Base-by-base conservation (phyloP, 495 filamentous ascomycete genomes). In the Penicillium paradoxum region DNA sequence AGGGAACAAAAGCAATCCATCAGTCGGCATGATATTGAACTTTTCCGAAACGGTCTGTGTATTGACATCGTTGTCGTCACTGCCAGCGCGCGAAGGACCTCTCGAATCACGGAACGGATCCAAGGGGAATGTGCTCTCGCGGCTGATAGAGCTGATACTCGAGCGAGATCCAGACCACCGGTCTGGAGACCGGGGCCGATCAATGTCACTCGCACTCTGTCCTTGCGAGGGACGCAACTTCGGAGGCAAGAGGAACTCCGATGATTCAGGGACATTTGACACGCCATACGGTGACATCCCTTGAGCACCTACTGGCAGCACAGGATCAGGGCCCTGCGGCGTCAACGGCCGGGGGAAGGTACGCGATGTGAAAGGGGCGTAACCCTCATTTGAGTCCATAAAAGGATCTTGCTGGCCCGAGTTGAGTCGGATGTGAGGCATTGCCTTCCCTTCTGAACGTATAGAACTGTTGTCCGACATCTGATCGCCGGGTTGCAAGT, bases 41-140 rank as follows among this genome's bases (percentile, higher is more conserved):
- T 90, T 90, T 55, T 88, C 84, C 11, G 83, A 83, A 2, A 89
- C 87, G 4, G 87, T 89, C 66, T 90, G 86, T 4, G 85, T 89
- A 58, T 87, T 89, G 25, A 89, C 67, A 56, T 82, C 72, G 25
- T 85, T 77, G 18, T 86, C 83, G 36, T 87, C 83, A 56, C 83
- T 86, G 0, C 75, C 82, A 6, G 79, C 78, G 51, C 79, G 71
- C 38, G 84, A 88, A 13, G 80, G 79, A 2, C 79, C 72, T 59
- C 80, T 75, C 18, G 82, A 84, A 49, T 87, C 84, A 14, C 67
- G 73, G 39, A 76, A 78, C 4, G 64, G 71, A 54, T 68, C 70
- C 45, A 55, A 62, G 13, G 59, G 64, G 59, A 65, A 75, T 6
- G 60, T 57, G 18, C 78, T 83, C 44, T 85, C 83, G 27, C 76